Base-by-base conservation (phyloP, 768 basidiomycete species). In the Auricularia sp. region DNA sequence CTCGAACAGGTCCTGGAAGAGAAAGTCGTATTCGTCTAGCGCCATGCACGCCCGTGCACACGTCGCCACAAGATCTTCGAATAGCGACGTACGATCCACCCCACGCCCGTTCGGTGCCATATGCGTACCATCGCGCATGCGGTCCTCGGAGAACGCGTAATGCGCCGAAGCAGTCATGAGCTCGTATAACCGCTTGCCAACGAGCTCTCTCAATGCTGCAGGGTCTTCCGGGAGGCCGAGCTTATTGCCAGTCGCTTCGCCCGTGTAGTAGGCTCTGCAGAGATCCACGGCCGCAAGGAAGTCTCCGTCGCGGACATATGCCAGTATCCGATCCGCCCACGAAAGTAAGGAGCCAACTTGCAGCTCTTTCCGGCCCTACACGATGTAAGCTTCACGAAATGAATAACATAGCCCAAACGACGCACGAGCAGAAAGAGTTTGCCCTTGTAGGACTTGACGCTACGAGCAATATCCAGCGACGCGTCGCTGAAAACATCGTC, bases 1-100 rank as follows among this genome's bases (percentile, higher is more conserved):
- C 72, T 96, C 93, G 75, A 90, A 98, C 13, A 97, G 82, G 64
- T 98, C 93, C 73, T 98, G 92, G 72, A 94, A 98, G 10, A 98
- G 78, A 73, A 94, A 94, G 33, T 93, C 89, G 70, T 83, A 86
- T 74, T 94, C 88, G 66, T 81, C 83, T 54, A 95, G 82, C 1
- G 90, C 83, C 37, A 95, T 80, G 74, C 87, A 94, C 10, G 94
- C 93, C 3, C 83, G 85, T 39, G 87, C 85, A 70, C 86, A 92
- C 2, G 86, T 83, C 8, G 80, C 77, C 5, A 98, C 94, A 18
- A 99, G 82, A 21, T 83, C 87, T 76, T 98, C 91, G 71, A 98
- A 99, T 18, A 98, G 78, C 24, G 84, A 80, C 0, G 94, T 97
- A 59, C 92, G 83, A 74, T 98, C 96, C 10, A 98, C 94, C 29